Evolutionary conservation across 805 yeast genomes (phyloP).

Genomic region (Candida silvicultrix): DNA sequence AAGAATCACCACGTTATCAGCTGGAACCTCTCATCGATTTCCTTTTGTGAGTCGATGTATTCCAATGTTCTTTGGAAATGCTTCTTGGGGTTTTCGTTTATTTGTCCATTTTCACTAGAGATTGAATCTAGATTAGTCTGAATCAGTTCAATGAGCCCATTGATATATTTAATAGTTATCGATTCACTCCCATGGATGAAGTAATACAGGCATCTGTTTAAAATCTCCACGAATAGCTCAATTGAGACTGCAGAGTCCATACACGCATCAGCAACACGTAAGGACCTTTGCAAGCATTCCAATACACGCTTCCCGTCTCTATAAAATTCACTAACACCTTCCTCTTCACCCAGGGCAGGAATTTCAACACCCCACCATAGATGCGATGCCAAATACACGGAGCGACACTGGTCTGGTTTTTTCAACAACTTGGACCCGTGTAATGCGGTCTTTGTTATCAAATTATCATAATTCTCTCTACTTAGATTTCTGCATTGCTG

Average conservation of each 20-base stretch:
- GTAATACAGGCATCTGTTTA: slow-evolving; percentile 80
- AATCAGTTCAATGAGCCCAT: slow-evolving; percentile 81
- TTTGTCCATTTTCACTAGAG: slow-evolving; percentile 8
- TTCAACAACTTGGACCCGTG: slow-evolving; percentile 84
- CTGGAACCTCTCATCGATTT: slow-evolving; percentile 61
- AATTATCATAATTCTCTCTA: slow-evolving; percentile 68
- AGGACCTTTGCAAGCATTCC: slow-evolving; percentile 84
- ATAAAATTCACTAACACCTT: slow-evolving; percentile 34
- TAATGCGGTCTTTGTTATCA: slow-evolving; percentile 79
- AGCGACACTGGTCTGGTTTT: slow-evolving; percentile 92
- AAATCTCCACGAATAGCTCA: slow-evolving; percentile 83
- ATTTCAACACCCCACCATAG: slow-evolving; percentile 88
- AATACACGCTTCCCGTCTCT: slow-evolving; percentile 67
- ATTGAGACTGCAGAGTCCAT: slow-evolving; percentile 72
- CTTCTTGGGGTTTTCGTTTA: slow-evolving; percentile 24
- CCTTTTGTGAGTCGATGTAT: slow-evolving; percentile 64
- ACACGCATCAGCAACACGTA: slow-evolving; percentile 90
- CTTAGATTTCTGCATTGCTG: slow-evolving; percentile 46
- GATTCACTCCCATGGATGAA: slow-evolving; percentile 71
- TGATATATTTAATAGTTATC: slow-evolving; percentile 69
- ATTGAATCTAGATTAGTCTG: slow-evolving; percentile 44
- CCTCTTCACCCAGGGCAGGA: slow-evolving; percentile 38
- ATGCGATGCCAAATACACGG: slow-evolving; percentile 83
- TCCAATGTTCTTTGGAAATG: slow-evolving; percentile 69
- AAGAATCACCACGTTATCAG: slow-evolving; percentile 35